These are phyloP conservation scores for Helianthus tuberosus DNA, from an alignment of 129 eudicot species.

Conservation along the genomic window DNA sequence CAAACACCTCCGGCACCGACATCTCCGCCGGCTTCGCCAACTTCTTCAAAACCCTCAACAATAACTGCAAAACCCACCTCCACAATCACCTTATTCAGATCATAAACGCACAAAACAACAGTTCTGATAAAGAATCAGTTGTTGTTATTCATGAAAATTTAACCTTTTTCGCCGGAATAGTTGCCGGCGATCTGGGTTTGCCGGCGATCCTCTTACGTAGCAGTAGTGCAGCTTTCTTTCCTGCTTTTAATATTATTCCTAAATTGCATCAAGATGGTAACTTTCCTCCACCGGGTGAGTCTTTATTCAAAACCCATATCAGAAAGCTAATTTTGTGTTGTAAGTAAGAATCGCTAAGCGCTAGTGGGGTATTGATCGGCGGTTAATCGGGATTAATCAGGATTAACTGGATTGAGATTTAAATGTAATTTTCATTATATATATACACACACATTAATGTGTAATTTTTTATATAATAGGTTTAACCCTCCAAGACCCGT, in stretches of 20 bases:
- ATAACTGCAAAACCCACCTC: conserved; percentile 34
- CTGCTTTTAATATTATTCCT: conserved; percentile 26
- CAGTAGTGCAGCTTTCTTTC: conserved; percentile 26
- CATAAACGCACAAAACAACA: conserved; percentile 4
- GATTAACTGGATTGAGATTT: too few relatives aligned
- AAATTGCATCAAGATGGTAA: conserved; percentile 30
- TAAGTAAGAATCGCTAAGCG: too few relatives aligned
- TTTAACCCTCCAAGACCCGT: too few relatives aligned
- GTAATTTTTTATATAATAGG: too few relatives aligned
- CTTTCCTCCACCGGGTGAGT: conserved; percentile 23
- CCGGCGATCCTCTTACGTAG: conserved; percentile 29
- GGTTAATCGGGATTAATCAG: too few relatives aligned
- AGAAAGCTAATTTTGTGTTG: too few relatives aligned
- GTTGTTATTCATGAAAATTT: conserved; percentile 31
- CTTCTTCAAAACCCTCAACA: conserved; percentile 20
- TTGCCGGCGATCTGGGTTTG: conserved; percentile 31
- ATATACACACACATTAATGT: too few relatives aligned
- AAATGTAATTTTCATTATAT: too few relatives aligned
- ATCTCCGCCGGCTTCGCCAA: conserved; percentile 5
- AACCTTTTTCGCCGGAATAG: conserved; percentile 25
- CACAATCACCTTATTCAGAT: conserved; percentile 5
- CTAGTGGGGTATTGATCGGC: too few relatives aligned
- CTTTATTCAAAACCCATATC: not conserved
- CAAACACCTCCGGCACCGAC: conserved; percentile 18
- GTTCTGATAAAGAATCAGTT: conserved; percentile 11